A percentile compares a stretch with the other conserved stretches of the same genome.
These are phyloP conservation scores for Mycena rosella DNA, from an alignment of 768 basidiomycete species.

Conservation along the genomic window DNA sequence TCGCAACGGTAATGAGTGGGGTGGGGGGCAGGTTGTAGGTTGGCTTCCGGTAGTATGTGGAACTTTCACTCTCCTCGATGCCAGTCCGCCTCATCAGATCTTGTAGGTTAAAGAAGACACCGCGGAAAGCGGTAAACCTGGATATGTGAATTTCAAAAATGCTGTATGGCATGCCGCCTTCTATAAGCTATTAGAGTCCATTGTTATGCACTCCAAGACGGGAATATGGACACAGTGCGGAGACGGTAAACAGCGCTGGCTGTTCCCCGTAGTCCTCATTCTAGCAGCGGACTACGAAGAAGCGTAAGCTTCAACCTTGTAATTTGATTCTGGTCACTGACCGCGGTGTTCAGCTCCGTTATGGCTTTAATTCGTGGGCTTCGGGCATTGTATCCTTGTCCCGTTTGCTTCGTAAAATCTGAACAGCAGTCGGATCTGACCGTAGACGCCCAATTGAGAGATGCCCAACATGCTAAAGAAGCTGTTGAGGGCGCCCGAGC, in stretches of 20 bases:
- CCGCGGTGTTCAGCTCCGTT: constrained; percentile 44
- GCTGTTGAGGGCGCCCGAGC: constrained; percentile 33
- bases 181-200: constrained; percentile 34
- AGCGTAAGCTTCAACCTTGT: constrained; percentile 48
- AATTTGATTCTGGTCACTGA: constrained; percentile 5
- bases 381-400: constrained; percentile 49
- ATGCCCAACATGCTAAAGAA: constrained; percentile 30
- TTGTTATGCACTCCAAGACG: constrained; percentile 21
- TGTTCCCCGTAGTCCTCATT: constrained; percentile 55
- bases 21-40: constrained; percentile 52
- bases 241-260: constrained; percentile 39
- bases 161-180: constrained; percentile 47
- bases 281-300: constrained; percentile 60
- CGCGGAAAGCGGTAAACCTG: constrained; percentile 37
- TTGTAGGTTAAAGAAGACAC: constrained; percentile 41
- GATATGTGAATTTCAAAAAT: constrained; percentile 40
- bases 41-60: constrained; percentile 53
- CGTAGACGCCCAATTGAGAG: constrained; percentile 32
- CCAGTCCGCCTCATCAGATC: neutral
- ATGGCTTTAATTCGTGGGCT: constrained; percentile 54
- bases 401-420: constrained; percentile 50
- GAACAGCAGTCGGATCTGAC: constrained; percentile 41
- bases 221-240: constrained; percentile 41
- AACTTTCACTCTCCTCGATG: neutral
- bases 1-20: constrained; percentile 49